phyloP scores from a whole-genome alignment of 192 early-diverging fungal species.

The Kickxella alabastrina region DNA sequence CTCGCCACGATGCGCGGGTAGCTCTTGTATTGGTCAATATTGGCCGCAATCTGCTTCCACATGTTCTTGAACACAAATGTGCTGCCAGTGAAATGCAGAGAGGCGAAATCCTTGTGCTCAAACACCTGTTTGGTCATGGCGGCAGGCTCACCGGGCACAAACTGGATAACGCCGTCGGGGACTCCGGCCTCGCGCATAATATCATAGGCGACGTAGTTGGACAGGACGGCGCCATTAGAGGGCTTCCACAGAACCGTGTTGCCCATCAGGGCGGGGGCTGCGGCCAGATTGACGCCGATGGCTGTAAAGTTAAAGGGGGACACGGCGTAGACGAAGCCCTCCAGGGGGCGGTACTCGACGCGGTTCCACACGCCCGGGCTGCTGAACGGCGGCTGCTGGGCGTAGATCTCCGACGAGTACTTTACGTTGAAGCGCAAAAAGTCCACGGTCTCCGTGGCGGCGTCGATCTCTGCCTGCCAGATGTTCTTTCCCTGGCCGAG shows the following conservation, averaged over 20 bases:
- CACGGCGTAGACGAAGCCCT: constrained; percentile 97
- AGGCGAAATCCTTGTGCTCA: constrained; percentile 87
- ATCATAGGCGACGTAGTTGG: constrained; percentile 87
- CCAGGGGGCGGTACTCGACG: constrained; percentile 90
- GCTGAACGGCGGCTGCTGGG: constrained; percentile 89
- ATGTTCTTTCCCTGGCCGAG: constrained; percentile 97
- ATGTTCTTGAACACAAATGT: constrained; percentile 90
- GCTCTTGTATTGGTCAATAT: constrained; percentile 85
- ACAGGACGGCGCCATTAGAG: constrained; percentile 77
- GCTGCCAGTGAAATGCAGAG: constrained; percentile 94
- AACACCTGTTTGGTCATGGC: constrained; percentile 77
- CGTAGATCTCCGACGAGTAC: constrained; percentile 91
- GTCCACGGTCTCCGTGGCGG: constrained; percentile 90
- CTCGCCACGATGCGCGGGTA: constrained; percentile 99
- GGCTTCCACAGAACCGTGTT: constrained; percentile 99
- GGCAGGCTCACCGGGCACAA: constrained; percentile 86
- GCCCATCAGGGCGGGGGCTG: constrained; percentile 94
- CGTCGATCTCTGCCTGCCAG: constrained; percentile 99
- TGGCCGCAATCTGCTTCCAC: constrained; percentile 87
- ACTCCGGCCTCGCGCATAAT: constrained; percentile 94
- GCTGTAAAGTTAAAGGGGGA: constrained; percentile 99
- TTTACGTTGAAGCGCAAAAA: constrained; percentile 95
- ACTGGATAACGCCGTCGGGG: constrained; percentile 96
- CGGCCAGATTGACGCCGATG: constrained; percentile 92
- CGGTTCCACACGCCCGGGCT: constrained; percentile 85